Base-by-base conservation (phyloP, 495 filamentous ascomycete genomes). In the Aspergillus egyptiacus region DNA sequence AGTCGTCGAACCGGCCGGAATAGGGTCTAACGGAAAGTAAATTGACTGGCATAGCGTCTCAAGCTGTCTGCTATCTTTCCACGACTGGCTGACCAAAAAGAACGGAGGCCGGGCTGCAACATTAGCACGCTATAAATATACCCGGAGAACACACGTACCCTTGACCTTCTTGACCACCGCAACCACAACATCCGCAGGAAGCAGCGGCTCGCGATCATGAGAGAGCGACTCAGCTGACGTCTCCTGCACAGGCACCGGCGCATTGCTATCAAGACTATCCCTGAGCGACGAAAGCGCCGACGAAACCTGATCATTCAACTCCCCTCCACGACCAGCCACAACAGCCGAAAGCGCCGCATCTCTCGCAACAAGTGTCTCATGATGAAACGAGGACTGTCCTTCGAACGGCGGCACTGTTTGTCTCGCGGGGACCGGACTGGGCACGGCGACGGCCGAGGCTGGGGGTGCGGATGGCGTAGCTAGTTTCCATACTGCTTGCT, bases 311-410 rank as follows among this genome's bases (percentile, higher is more conserved):
- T 59, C 54, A 39, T 48, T 48, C 14, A 54, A 28, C 11, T 51
- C 48, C 6, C 19, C 39, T 5, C 30, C 31, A 2, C 32, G 54
- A 2, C 52, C 17, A 9, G 45, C 35, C 23, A 34, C 46, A 14
- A 55, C 46, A 17, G 60, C 60, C 15, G 56, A 62, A 30, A 57
- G 50, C 0, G 54, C 60, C 20, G 60, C 60, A 47, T 62, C 60
- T 27, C 57, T 50, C 9, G 60, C 60, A 11, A 62, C 46, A 8
- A 57, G 51, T 18, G 51, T 59, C 35, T 62, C 56, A 38, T 59
- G 57, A 32, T 59, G 57, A 34, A 62, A 62, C 2, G 60, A 62
- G 5, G 60, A 62, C 19, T 59, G 56, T 5, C 60, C 60, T 43
- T 62, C 60, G 13, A 62, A 62, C 13, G 60, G 45, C 14, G 57